Evolutionary conservation across 192 early-diverging fungal species (phyloP).

Genomic region (Backusella westeae): DNA sequence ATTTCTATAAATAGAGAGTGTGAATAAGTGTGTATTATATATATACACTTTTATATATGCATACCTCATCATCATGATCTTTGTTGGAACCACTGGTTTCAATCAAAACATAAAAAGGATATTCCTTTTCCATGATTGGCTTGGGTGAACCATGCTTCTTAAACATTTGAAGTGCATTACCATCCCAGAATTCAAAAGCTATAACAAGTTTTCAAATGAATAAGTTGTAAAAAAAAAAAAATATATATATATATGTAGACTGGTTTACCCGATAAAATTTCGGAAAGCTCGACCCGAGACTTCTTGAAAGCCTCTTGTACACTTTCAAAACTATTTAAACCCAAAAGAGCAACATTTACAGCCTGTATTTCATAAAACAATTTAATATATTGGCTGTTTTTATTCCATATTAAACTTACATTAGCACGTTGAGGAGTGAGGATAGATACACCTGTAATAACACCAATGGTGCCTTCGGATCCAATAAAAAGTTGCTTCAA

Average conservation of each 20-base stretch:
- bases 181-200: constrained; percentile 98
- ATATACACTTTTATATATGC: neutral
- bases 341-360: constrained; percentile 80
- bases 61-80: constrained; percentile 85
- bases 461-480: constrained; percentile 93
- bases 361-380: constrained; percentile 23
- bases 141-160: constrained; percentile 69
- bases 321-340: constrained; percentile 71
- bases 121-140: constrained; percentile 59
- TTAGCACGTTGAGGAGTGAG: constrained; percentile 74
- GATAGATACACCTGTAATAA: constrained; percentile 94
- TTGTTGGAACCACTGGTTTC: constrained; percentile 94
- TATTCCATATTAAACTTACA: constrained; percentile 16
- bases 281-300: constrained; percentile 78
- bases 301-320: constrained; percentile 79
- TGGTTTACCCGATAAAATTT: constrained; percentile 75
- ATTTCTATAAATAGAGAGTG: constrained; percentile 48
- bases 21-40: neutral
- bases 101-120: constrained; percentile 91
- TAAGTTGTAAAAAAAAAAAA: neutral
- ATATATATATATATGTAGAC: neutral
- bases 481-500: constrained; percentile 99
- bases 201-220: neutral
- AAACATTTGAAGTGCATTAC: constrained; percentile 64
- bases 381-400: neutral